Evolutionary conservation across 2,329 filamentous ascomycete genomes (phyloP), one percentile per base, ranked within the genome.

Genomic region (Plectosphaerella sp.): DNA sequence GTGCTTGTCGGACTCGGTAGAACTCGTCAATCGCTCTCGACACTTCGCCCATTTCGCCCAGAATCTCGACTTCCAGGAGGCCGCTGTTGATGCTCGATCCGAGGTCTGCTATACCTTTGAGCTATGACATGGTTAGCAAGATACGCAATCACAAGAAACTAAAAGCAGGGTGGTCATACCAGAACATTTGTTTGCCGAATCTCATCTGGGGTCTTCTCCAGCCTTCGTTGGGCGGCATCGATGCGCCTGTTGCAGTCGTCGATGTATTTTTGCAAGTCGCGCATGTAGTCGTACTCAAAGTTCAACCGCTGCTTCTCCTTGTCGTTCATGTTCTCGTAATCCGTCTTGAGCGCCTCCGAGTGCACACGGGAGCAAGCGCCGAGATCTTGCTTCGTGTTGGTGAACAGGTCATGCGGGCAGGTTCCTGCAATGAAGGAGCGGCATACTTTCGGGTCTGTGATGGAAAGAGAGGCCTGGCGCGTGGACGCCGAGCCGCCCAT

Each of bases 151-250:
- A 3, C 1, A 2, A n/a, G 4, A 22, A 22, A 3, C 22, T 35
- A 15, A 11, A 18, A 45, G 15, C 20, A 7, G 53, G 20, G 35
- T 41, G 16, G 12, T 16, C 62, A 51, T 68, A 87, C 83, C 61
- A 97, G 72, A 47, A 87, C 83, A 65, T 96, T 97, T 3, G 94
- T 97, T 76, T 97, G 92, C 24, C 90, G 79, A 60, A 99, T 97
- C 75, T 99, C 94, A 65, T 99, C 94, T 9, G 93, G 92, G 1
- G 94, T 97, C 80, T 97, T 99, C 73, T 99, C 94, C 53, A 99
- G 74, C 49, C 93, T 79, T 49, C 91, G 81, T 76, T 97, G 93
- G 10, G 93, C 91, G 14, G 84, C 80, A 59, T 97, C 92, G 67
- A 99, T 99, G 61, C 92, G 82, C 52, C 91, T 83, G 70, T 99